These are phyloP conservation scores for Lantana camara DNA, from an alignment of 257 asterid genomes.

Conservation along the genomic window DNA sequence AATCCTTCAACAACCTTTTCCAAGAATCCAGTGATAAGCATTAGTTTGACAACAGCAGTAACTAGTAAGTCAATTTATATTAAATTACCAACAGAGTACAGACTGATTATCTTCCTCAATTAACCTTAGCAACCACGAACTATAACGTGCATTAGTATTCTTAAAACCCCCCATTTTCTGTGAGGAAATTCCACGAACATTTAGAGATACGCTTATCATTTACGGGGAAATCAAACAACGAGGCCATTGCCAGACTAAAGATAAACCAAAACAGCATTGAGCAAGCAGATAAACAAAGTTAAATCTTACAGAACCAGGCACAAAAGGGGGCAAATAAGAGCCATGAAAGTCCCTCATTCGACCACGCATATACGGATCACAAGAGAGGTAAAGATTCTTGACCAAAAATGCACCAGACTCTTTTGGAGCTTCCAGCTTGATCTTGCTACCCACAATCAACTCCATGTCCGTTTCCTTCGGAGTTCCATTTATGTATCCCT, in stretches of 20 bases:
- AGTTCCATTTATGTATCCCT: conserved; percentile 63
- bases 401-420: conserved; percentile 66
- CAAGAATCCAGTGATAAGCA: neutral
- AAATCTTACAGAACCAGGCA: conserved; percentile 67
- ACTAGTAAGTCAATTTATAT: neutral
- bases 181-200: too few relatives aligned
- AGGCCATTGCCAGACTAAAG: too few relatives aligned
- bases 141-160: too few relatives aligned
- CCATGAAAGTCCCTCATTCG: conserved; percentile 79
- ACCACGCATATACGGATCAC: conserved; percentile 94
- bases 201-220: too few relatives aligned
- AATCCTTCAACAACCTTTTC: conserved; percentile 79
- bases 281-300: neutral
- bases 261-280: neutral
- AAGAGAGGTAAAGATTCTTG: conserved; percentile 85
- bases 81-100: neutral
- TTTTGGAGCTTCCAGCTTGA: conserved; percentile 62
- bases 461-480: conserved; percentile 87
- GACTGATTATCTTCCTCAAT: too few relatives aligned
- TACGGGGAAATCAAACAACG: neutral
- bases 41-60: neutral
- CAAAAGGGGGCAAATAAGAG: conserved; percentile 80
- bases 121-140: neutral
- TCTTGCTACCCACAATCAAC: conserved; percentile 48
- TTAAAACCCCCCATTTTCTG: too few relatives aligned